Conservation (phyloP, 2,329 filamentous ascomycete genomes). For the Colletotrichum sidae region DNA sequence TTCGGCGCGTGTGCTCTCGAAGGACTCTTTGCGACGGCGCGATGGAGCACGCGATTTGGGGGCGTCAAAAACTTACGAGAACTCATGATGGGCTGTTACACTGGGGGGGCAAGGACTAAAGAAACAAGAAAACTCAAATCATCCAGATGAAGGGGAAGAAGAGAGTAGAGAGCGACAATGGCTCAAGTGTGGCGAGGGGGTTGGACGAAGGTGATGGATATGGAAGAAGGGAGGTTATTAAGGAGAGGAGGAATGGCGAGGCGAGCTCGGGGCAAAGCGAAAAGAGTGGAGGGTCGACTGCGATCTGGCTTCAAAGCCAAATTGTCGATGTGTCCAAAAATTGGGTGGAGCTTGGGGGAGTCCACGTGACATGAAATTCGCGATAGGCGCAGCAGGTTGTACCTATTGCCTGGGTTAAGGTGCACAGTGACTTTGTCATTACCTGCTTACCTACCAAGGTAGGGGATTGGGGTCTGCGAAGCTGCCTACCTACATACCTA, state of each 20-base stretch:
- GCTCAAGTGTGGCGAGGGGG: constrained; percentile 47
- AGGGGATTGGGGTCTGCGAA: no score
- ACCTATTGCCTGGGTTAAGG: no score
- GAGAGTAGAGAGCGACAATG: constrained; percentile 42
- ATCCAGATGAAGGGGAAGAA: constrained; percentile 48
- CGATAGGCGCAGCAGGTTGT: no score
- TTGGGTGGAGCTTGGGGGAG: constrained; percentile 42
- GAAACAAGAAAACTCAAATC: constrained; percentile 46
- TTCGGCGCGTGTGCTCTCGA: constrained; percentile 24
- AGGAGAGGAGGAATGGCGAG: constrained; percentile 45
- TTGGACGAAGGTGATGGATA: constrained; percentile 42
- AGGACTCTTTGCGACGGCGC: constrained; percentile 25
- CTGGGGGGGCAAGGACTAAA: constrained; percentile 45
- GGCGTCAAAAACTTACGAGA: constrained; percentile 58
- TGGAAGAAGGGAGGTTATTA: constrained; percentile 47
- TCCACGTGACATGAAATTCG: constrained; percentile 45
- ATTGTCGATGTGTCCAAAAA: constrained; percentile 60
- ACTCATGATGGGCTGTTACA: constrained; percentile 60
- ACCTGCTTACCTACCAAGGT: constrained; percentile 10
- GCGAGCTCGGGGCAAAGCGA: constrained; percentile 40
- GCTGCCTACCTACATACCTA: no score
- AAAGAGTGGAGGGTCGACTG: constrained; percentile 34
- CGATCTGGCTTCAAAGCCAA: constrained; percentile 59
- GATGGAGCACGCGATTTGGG: constrained; percentile 27
- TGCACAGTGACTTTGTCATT: not conserved